Conservation (phyloP, 805 yeast genomes). For the Citeromyces matritensis region DNA sequence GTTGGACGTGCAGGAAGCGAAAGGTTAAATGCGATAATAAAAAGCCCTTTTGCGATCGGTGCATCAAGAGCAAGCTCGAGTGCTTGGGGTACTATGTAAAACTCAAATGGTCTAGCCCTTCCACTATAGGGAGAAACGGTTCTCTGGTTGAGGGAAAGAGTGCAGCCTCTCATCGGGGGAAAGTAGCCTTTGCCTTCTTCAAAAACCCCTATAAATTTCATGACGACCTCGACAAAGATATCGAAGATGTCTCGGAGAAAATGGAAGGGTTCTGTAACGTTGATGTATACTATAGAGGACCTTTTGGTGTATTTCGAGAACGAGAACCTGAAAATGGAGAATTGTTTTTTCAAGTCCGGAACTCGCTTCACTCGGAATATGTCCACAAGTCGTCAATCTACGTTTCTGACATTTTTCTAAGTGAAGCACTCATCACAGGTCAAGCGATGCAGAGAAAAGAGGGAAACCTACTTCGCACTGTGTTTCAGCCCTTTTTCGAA, state of each 20-base stretch:
- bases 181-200: constrained; percentile 25
- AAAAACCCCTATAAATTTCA: constrained; percentile 12
- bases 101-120: constrained; percentile 28
- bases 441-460: no score
- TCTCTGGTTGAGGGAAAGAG: constrained; percentile 6
- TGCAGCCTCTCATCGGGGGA: constrained; percentile 23
- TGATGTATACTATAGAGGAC: background rate
- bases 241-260: constrained; percentile 19
- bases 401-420: no score
- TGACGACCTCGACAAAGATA: constrained; percentile 21
- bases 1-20: constrained; percentile 38
- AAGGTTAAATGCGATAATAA: constrained; percentile 37
- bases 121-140: constrained; percentile 14
- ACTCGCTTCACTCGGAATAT: no score
- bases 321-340: no score
- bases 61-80: constrained; percentile 23
- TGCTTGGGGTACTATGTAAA: constrained; percentile 37
- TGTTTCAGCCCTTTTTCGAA: no score
- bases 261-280: constrained; percentile 2
- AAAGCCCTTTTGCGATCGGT: constrained; percentile 28
- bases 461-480: no score
- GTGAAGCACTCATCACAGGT: no score
- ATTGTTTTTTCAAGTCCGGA: no score
- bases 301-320: background rate
- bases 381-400: no score